Evolutionary conservation across 805 yeast genomes (phyloP).

Genomic region (Wickerhamomyces pijperi): DNA sequence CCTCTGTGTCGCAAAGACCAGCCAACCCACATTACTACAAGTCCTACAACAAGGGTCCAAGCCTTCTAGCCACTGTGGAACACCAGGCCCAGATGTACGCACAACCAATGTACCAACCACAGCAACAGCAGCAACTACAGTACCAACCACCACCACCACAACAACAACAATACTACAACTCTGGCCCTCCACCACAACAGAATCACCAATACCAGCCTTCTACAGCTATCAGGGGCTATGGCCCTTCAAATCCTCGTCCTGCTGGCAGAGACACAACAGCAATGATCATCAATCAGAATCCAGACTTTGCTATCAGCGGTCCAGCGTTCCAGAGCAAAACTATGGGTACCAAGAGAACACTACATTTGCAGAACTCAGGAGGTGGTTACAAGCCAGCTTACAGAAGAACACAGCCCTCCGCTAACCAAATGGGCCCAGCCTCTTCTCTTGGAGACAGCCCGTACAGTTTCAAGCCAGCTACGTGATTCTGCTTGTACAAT

Average conservation of each 20-base stretch:
- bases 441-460: conserved; percentile 31
- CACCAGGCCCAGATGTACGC: conserved; percentile 3
- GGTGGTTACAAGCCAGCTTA: conserved; percentile 27
- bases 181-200: conserved; percentile 1
- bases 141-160: conserved; percentile 2
- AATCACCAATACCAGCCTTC: conserved; percentile 3
- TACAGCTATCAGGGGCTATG: not conserved
- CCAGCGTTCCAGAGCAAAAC: conserved; percentile 9
- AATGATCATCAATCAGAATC: conserved; percentile 33
- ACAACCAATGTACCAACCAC: not conserved
- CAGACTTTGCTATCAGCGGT: conserved; percentile 30
- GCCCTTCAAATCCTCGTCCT: conserved; percentile 7
- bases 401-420: conserved; percentile 23
- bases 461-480: conserved; percentile 26
- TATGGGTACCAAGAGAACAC: conserved; percentile 3
- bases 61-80: conserved; percentile 12
- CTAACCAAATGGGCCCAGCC: conserved; percentile 28
- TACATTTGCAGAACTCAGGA: conserved; percentile 5
- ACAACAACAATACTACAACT: conserved; percentile 5
- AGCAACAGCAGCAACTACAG: not conserved
- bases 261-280: conserved; percentile 23
- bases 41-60: conserved; percentile 21
- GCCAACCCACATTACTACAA: conserved; percentile 45
- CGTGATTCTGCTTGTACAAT: too few species aligned
- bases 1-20: conserved; percentile 72